Conservation (phyloP, 208 protist species). For the Trypanosoma avium region DNA sequence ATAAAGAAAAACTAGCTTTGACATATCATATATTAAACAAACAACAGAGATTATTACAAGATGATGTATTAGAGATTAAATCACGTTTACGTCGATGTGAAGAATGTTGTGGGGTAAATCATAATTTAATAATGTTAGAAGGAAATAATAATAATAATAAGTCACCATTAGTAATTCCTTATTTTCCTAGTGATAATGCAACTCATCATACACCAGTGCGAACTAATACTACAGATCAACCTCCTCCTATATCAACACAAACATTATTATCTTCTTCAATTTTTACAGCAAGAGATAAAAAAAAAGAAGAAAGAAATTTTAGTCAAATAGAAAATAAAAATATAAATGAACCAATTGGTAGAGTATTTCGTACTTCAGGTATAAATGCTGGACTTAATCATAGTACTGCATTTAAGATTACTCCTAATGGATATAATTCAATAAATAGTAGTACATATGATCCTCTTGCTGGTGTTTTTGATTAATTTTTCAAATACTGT, state of each 20-base stretch:
- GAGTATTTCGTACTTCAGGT: neutral
- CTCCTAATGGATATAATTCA: neutral
- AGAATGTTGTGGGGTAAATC: neutral
- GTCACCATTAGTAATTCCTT: neutral
- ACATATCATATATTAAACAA: neutral
- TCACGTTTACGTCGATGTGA: conserved; percentile 5
- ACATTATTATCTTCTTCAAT: no score
- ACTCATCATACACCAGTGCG: neutral
- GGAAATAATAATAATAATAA: neutral
- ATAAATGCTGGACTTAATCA: neutral
- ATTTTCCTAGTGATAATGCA: neutral
- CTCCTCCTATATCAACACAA: no score
- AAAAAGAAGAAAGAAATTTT: neutral
- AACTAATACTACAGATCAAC: neutral
- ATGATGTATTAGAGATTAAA: neutral
- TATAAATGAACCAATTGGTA: neutral
- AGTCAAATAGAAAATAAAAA: neutral
- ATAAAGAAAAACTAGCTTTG: neutral
- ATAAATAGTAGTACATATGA: neutral
- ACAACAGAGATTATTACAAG: conserved; percentile 4
- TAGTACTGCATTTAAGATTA: neutral
- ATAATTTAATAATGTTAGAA: neutral
- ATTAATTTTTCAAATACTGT: neutral
- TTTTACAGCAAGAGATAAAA: neutral
- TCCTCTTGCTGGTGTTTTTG: neutral